These are phyloP conservation scores for Singerocomus rubriflavus DNA, from an alignment of 1,284 basidiomycete genomes.

Conservation along the genomic window DNA sequence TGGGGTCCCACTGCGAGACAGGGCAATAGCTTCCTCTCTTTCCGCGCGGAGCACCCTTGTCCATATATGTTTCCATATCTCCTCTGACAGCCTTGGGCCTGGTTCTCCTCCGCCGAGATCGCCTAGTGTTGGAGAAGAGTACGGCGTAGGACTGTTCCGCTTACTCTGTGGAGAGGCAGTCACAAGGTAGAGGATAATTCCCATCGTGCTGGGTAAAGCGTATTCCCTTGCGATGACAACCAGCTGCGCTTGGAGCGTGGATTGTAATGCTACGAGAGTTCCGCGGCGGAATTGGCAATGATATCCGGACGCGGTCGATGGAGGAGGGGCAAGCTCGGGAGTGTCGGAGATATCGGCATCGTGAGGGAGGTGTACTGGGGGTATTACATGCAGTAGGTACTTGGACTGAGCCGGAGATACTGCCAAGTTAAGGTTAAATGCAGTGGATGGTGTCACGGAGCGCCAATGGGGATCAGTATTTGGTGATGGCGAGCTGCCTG, in stretches of 20 bases:
- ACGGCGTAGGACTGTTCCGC: constrained; percentile 13
- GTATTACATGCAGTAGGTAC: constrained; percentile 74
- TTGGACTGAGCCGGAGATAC: constrained; percentile 44
- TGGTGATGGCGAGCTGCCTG: constrained; percentile 29
- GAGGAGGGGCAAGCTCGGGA: constrained; percentile 47
- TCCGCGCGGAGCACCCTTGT: constrained; percentile 64
- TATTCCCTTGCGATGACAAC: constrained; percentile 85
- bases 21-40: constrained; percentile 47
- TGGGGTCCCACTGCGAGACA: constrained; percentile 40
- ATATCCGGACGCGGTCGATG: constrained; percentile 63
- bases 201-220: constrained; percentile 74
- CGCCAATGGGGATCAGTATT: constrained; percentile 45
- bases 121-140: constrained; percentile 14
- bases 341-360: constrained; percentile 45
- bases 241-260: constrained; percentile 69
- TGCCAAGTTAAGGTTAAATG: constrained; percentile 35
- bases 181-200: constrained; percentile 75
- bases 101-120: constrained; percentile 48
- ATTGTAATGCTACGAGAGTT: constrained; percentile 67
- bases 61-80: constrained; percentile 83
- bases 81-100: constrained; percentile 76
- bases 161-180: constrained; percentile 35
- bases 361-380: constrained; percentile 64
- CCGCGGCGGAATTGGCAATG: constrained; percentile 75
- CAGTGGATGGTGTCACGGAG: constrained; percentile 55